These are phyloP conservation scores for Polygonum aviculare DNA, from an alignment of 148 eudicot genomes.

Conservation along the genomic window DNA sequence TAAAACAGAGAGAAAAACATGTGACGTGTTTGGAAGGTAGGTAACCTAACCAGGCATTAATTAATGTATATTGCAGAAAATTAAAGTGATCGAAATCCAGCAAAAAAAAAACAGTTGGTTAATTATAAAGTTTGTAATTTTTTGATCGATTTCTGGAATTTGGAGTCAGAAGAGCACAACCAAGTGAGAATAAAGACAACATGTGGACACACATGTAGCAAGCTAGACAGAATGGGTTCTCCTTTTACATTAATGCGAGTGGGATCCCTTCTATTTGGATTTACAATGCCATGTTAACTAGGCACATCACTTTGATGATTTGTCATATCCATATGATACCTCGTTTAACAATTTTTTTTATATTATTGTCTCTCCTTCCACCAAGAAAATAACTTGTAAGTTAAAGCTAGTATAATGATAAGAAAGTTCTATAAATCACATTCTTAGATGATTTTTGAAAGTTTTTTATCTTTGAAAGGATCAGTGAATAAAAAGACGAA, in stretches of 20 bases:
- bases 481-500: too few relatives aligned
- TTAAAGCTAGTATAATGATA: too few relatives aligned
- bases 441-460: too few relatives aligned
- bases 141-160: not conserved
- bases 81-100: not conserved
- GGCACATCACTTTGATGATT: not conserved
- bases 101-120: not conserved
- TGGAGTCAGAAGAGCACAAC: not conserved
- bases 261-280: not conserved
- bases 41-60: constrained; percentile 25
- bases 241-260: not conserved
- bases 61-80: constrained; percentile 8
- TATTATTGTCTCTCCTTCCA: too few relatives aligned
- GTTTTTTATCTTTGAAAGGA: too few relatives aligned
- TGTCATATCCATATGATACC: too few relatives aligned
- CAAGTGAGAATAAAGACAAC: not conserved
- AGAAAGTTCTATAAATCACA: too few relatives aligned
- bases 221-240: not conserved
- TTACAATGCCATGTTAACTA: not conserved
- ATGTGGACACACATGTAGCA: not conserved
- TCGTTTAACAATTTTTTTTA: too few relatives aligned
- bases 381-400: too few relatives aligned
- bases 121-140: not conserved
- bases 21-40: constrained; percentile 57
- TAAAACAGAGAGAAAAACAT: constrained; percentile 21